phyloP scores from a whole-genome alignment of 73 alveolate genomes.

The Uronychia binucleata region DNA sequence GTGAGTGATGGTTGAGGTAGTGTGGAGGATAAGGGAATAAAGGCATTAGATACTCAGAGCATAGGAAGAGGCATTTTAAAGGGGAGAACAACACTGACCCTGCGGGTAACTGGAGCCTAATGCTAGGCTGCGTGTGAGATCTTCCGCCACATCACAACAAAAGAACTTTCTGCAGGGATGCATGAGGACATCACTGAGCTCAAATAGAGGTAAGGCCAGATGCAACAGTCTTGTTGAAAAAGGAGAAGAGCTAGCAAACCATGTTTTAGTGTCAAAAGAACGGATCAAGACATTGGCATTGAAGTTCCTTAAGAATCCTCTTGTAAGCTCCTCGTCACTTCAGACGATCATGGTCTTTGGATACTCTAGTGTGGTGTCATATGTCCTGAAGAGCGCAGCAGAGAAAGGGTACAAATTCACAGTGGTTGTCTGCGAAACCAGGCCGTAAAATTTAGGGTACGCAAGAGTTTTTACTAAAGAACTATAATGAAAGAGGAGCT shows the following conservation, averaged over 20 bases:
- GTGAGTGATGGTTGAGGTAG: constrained; percentile 3
- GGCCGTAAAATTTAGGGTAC: constrained; percentile 85
- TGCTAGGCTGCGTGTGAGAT: constrained; percentile 61
- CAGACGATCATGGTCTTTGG: constrained; percentile 90
- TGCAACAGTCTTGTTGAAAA: constrained; percentile 10
- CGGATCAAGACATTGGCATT: constrained; percentile 19
- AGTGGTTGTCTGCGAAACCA: constrained; percentile 79
- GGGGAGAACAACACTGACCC: background rate
- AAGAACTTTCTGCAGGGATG: constrained; percentile 46
- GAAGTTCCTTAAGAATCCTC: constrained; percentile 49
- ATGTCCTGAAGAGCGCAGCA: constrained; percentile 76
- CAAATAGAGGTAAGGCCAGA: constrained; percentile 13
- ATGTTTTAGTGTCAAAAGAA: constrained; percentile 26
- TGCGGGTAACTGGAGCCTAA: constrained; percentile 19
- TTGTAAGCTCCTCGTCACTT: constrained; percentile 21
- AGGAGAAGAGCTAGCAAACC: constrained; percentile 53
- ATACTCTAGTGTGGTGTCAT: constrained; percentile 75
- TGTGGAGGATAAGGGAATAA: background rate
- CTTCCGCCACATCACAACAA: constrained; percentile 60
- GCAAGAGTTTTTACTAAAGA: background rate
- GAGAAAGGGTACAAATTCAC: constrained; percentile 77
- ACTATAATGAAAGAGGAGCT: constrained; percentile 57
- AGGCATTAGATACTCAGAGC: background rate
- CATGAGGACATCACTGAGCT: constrained; percentile 57
- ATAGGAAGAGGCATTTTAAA: background rate